Conservation (phyloP, 495 filamentous ascomycete genomes). For the Emericellopsis terricola region DNA sequence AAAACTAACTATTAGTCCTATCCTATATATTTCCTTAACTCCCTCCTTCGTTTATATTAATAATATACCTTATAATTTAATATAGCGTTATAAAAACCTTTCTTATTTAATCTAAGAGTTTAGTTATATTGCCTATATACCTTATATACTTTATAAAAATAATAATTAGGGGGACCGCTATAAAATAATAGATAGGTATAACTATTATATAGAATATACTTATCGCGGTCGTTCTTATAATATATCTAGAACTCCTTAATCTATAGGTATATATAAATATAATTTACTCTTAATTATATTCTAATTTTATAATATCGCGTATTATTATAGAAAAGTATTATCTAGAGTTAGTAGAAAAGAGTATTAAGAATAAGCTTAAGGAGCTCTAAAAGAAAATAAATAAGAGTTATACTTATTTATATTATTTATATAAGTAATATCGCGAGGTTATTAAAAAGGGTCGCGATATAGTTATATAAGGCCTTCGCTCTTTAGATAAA, state of each 20-base stretch:
- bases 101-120: too few species aligned
- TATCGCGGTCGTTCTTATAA: background rate
- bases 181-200: background rate
- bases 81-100: too few species aligned
- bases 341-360: too few species aligned
- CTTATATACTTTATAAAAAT: background rate
- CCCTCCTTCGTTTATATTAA: too few species aligned
- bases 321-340: too few species aligned
- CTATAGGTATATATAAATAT: background rate
- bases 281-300: background rate
- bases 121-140: background rate
- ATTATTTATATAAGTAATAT: background rate
- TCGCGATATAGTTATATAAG: background rate
- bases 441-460: background rate
- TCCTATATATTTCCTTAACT: too few species aligned
- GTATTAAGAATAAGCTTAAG: background rate
- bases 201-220: background rate
- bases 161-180: background rate
- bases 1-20: too few species aligned
- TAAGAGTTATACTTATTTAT: background rate
- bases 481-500: too few species aligned
- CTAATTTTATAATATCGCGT: too few species aligned
- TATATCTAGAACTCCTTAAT: background rate
- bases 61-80: too few species aligned
- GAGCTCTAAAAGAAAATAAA: background rate